These are phyloP conservation scores for Kokia cookei DNA, from an alignment of 441 rosid species.

Conservation along the genomic window DNA sequence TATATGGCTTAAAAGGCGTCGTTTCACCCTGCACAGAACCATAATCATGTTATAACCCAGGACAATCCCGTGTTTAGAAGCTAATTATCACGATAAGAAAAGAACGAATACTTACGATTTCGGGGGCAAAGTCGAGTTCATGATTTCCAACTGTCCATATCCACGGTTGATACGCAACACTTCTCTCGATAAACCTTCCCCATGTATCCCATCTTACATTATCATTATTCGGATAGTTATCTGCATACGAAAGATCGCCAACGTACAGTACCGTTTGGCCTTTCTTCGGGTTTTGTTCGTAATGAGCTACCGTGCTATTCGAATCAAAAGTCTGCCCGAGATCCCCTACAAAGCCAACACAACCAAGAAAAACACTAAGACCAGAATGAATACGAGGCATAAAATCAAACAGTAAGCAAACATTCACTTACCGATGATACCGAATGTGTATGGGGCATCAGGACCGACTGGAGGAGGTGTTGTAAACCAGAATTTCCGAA, in stretches of 20 bases:
- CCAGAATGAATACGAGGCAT: too few relatives aligned
- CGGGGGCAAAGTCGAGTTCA: constrained; percentile 2
- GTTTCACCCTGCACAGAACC: constrained; percentile 59
- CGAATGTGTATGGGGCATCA: constrained; percentile 80
- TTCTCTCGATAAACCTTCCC: constrained; percentile 79
- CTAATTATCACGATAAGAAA: neutral
- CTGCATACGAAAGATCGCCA: constrained; percentile 87
- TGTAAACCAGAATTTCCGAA: constrained; percentile 56
- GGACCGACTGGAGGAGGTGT: constrained; percentile 83
- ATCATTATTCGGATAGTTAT: constrained; percentile 54
- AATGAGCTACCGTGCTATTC: constrained; percentile 66
- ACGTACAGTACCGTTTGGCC: constrained; percentile 63
- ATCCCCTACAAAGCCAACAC: constrained; percentile 51
- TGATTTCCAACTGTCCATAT: neutral
- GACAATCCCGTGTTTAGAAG: neutral
- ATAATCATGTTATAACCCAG: neutral
- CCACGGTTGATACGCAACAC: constrained; percentile 24
- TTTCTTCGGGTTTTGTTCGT: constrained; percentile 55
- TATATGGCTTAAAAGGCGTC: constrained; percentile 66
- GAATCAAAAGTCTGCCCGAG: constrained; percentile 87
- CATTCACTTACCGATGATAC: constrained; percentile 61
- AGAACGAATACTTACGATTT: neutral
- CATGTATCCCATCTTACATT: constrained; percentile 75
- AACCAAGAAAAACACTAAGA: neutral
- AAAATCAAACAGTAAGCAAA: neutral